Percentiles rank a stretch among this genome's conserved stretches.
Conservation (phyloP, 164 flowering plant genomes). For the Taxillus chinensis region DNA sequence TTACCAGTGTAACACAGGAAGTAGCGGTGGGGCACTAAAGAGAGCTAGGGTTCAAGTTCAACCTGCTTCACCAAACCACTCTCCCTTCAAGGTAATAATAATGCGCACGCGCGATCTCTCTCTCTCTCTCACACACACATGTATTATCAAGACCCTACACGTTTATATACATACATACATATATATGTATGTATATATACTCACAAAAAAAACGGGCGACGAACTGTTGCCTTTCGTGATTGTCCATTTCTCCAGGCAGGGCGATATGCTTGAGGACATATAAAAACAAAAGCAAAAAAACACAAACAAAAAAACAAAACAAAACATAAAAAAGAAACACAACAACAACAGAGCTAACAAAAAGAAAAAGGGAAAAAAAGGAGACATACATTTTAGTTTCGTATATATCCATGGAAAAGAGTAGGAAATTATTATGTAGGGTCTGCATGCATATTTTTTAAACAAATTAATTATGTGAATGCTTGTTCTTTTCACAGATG, state of each 20-base stretch:
- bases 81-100: slow-evolving; percentile 55
- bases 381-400: too few relatives aligned
- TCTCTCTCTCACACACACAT: slow-evolving; percentile 10
- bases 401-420: too few relatives aligned
- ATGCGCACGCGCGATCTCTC: slow-evolving; percentile 2
- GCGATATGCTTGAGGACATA: slow-evolving; percentile 9
- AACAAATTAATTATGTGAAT: too few relatives aligned
- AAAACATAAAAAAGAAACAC: not conserved
- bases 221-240: slow-evolving; percentile 24
- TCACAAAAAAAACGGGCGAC: slow-evolving; percentile 6
- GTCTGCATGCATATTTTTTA: too few relatives aligned
- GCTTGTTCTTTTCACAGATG: too few relatives aligned
- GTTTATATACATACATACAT: not conserved
- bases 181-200: not conserved
- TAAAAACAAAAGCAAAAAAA: slow-evolving; percentile 2
- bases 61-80: slow-evolving; percentile 37
- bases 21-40: slow-evolving; percentile 57
- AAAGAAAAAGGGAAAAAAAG: too few relatives aligned
- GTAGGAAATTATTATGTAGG: too few relatives aligned
- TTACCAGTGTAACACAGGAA: slow-evolving; percentile 30
- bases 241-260: slow-evolving; percentile 22
- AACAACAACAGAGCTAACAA: too few relatives aligned
- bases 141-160: slow-evolving; percentile 5
- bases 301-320: not conserved
- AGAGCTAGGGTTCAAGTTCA: slow-evolving; percentile 61